Evolutionary conservation across 2,329 filamentous ascomycete species (phyloP).

Genomic region (Camillea tinctor): DNA sequence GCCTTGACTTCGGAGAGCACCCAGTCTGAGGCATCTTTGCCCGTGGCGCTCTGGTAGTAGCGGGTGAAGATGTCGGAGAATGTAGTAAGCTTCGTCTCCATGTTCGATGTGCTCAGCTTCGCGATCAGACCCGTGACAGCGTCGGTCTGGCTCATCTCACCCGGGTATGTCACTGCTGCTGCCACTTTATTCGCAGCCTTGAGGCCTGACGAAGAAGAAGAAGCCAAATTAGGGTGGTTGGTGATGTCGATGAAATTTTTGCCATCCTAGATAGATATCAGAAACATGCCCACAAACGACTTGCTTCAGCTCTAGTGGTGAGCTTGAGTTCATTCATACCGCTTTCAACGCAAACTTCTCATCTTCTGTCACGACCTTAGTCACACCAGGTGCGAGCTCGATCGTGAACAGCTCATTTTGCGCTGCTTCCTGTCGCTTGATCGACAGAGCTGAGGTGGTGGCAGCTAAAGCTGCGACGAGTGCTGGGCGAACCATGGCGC

Average conservation of each 20-base stretch:
- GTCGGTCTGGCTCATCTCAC: slow-evolving; percentile 54
- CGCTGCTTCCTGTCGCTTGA: slow-evolving; percentile 14
- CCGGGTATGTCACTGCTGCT: slow-evolving; percentile 51
- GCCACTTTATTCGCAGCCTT: slow-evolving; percentile 37
- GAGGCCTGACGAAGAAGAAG: slow-evolving; percentile 29
- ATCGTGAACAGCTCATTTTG: slow-evolving; percentile 36
- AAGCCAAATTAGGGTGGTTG: slow-evolving; percentile 56
- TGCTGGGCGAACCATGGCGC: slow-evolving; percentile 21
- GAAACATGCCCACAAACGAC: slow-evolving; percentile 39
- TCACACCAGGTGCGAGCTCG: slow-evolving; percentile 66
- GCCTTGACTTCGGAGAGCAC: slow-evolving; percentile 63
- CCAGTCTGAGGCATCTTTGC: slow-evolving; percentile 73
- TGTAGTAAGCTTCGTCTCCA: slow-evolving; percentile 63
- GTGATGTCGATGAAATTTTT: slow-evolving; percentile 80
- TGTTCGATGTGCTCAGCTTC: slow-evolving; percentile 61
- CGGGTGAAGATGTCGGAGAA: slow-evolving; percentile 67
- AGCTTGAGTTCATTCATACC: slow-evolving; percentile 40
- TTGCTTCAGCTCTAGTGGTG: not conserved
- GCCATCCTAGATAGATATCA: slow-evolving; percentile 52
- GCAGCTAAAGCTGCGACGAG: slow-evolving; percentile 23
- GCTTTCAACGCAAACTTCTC: slow-evolving; percentile 71
- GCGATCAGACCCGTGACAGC: slow-evolving; percentile 57
- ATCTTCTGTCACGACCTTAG: slow-evolving; percentile 68
- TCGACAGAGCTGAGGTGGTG: slow-evolving; percentile 20
- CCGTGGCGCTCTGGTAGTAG: slow-evolving; percentile 64